Percentiles rank a stretch among this genome's conserved stretches.
phyloP scores from a whole-genome alignment of 768 basidiomycete species.

The Leccinum longicurvipes region DNA sequence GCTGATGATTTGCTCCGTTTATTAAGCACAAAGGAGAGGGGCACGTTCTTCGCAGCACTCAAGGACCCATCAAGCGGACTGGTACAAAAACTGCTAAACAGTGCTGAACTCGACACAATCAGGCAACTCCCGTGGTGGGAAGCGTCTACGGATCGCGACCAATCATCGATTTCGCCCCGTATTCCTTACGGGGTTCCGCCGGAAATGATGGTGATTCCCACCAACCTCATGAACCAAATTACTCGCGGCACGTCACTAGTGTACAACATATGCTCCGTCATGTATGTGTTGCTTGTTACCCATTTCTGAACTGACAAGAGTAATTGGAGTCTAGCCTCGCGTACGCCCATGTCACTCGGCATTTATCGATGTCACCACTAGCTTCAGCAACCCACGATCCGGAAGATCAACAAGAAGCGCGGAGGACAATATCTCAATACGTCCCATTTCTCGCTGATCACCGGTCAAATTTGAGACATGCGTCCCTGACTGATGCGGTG shows the following conservation, averaged over 20 bases:
- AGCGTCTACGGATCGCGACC: slow-evolving; percentile 10
- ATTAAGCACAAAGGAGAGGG: slow-evolving; percentile 57
- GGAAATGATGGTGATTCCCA: slow-evolving; percentile 44
- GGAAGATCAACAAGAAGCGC: slow-evolving; percentile 46
- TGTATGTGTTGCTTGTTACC: slow-evolving; percentile 43
- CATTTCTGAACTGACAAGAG: not conserved
- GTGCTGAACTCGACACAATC: slow-evolving; percentile 50
- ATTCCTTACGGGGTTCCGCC: slow-evolving; percentile 39
- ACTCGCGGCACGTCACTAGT: slow-evolving; percentile 43
- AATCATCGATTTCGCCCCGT: not conserved
- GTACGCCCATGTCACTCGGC: slow-evolving; percentile 66
- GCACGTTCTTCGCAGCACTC: slow-evolving; percentile 56
- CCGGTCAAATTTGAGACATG: slow-evolving; percentile 52
- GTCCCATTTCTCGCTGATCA: slow-evolving; percentile 65
- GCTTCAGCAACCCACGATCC: slow-evolving; percentile 38
- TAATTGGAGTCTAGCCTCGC: slow-evolving; percentile 45
- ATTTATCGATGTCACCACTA: slow-evolving; percentile 58
- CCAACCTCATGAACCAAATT: slow-evolving; percentile 39
- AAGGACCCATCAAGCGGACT: slow-evolving; percentile 60
- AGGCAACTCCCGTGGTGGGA: slow-evolving; percentile 75
- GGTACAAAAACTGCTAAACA: slow-evolving; percentile 56
- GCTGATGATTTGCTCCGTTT: slow-evolving; percentile 58
- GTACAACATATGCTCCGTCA: slow-evolving; percentile 67
- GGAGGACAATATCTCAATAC: slow-evolving; percentile 45
- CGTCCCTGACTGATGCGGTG: slow-evolving; percentile 48